Base-by-base conservation (phyloP, 495 filamentous ascomycete species). In the Hyaloscypha variabilis region DNA sequence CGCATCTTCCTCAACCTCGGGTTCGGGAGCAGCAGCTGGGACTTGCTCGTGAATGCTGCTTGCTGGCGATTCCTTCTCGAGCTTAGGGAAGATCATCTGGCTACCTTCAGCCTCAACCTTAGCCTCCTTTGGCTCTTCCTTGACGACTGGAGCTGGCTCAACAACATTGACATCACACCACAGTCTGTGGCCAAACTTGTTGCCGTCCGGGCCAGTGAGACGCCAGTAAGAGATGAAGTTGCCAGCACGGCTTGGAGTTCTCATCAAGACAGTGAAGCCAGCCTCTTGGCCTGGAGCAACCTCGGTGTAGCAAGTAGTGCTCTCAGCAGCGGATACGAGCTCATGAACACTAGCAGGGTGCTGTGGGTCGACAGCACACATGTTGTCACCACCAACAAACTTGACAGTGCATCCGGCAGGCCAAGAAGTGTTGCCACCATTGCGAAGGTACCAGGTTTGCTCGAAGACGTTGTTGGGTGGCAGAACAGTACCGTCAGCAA, bases 161-260 rank as follows among this genome's bases (percentile, higher is more conserved):
- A 82, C 69, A 26, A 97, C 91, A 60, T 87, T 83, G 68, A 99
- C 83, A 66, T 97, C 93, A 74, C 94, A 97, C 95, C 95, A 99
- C 39, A 99, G 81, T 71, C 90, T 88, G 78, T 96, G 91, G 55
- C 95, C 95, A 65, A 99, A 97, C 51, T 90, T 87, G 63, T 81
- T 80, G 30, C 94, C 93, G 66, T 94, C 88, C 28, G 88, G 83
- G 54, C 90, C 85, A 68, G 93, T 95, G 70, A 98, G 83, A 63
- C 94, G 92, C 96, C 96, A 99, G 83, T 97, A 97, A 11, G 94
- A 97, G 69, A 97, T 93, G 66, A 87, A 79, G 67, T 89, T 89
- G 25, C 94, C 91, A 49, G 73, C 67, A 49, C 90, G 87, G 24
- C 78, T 78, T 34, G 94, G 92, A 29, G 92, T 89, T 70, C 91